phyloP scores from a whole-genome alignment of 2,329 filamentous ascomycete species.

The Colletotrichum sp. region DNA sequence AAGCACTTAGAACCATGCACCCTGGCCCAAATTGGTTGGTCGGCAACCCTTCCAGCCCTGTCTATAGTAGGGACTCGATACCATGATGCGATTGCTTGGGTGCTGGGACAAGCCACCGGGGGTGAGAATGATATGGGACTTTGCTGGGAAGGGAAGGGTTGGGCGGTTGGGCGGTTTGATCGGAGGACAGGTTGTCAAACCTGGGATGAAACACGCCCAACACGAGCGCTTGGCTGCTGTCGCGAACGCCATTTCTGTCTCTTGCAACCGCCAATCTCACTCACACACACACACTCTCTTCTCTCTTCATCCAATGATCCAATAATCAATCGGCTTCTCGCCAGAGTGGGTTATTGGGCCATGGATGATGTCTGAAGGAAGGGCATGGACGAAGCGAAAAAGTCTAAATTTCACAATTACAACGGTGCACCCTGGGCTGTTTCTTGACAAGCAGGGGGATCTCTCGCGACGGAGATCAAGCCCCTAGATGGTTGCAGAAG shows the following conservation, averaged over 20 bases:
- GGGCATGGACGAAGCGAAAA: constrained; percentile 4
- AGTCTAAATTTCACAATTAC: constrained; percentile 11
- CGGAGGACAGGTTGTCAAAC: constrained; percentile 17
- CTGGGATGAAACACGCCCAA: constrained; percentile 19
- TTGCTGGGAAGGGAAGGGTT: neutral
- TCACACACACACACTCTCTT: neutral
- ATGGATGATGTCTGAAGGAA: neutral
- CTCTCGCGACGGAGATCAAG: neutral
- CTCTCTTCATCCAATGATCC: neutral
- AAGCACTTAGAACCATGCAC: neutral
- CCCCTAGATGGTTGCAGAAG: neutral
- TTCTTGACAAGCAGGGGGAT: constrained; percentile 4
- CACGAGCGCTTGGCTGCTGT: neutral
- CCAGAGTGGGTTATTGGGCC: neutral
- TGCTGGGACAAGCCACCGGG: neutral
- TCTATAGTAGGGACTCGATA: neutral
- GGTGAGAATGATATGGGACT: neutral
- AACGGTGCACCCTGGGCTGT: constrained; percentile 3
- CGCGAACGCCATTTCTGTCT: neutral
- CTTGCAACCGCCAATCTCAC: neutral
- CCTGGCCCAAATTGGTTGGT: neutral
- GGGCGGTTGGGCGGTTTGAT: neutral
- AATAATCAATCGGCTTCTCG: neutral
- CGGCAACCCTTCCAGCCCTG: neutral
- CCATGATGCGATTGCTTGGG: neutral